Percentiles rank a stretch among this genome's conserved stretches.
Conservation (phyloP, 176 grass and related monocot species). For the Bonia amplexicaulis region DNA sequence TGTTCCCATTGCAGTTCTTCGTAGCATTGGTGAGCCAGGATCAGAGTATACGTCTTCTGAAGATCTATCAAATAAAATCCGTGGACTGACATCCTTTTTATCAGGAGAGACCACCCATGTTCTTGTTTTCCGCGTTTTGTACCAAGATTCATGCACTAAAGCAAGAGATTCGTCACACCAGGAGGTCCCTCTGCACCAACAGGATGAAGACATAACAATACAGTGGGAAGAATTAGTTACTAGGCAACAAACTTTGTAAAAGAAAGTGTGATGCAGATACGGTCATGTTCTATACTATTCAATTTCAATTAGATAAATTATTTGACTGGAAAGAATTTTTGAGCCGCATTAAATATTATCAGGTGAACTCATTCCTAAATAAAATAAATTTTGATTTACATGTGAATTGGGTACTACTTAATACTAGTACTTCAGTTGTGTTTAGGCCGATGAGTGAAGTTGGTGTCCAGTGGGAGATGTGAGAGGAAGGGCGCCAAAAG, state of each 20-base stretch:
- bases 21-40: constrained; percentile 95
- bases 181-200: constrained; percentile 63
- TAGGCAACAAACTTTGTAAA: not conserved
- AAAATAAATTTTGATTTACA: too few species aligned
- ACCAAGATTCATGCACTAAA: constrained; percentile 97
- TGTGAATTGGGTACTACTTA: too few species aligned
- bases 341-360: too few species aligned
- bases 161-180: constrained; percentile 97
- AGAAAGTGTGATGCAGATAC: not conserved
- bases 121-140: constrained; percentile 95
- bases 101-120: constrained; percentile 93
- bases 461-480: too few species aligned
- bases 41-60: constrained; percentile 99
- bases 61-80: constrained; percentile 89
- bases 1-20: constrained; percentile 76
- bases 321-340: too few species aligned
- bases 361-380: too few species aligned
- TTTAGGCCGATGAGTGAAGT: too few species aligned
- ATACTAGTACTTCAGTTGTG: too few species aligned
- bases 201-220: constrained; percentile 29
- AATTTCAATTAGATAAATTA: too few species aligned
- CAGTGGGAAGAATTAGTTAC: constrained; percentile 16
- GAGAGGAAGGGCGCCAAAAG: too few species aligned
- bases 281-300: too few species aligned
- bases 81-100: constrained; percentile 59